Base-by-base conservation (phyloP, 2,329 filamentous ascomycete species). In the Lanzia echinophila region DNA sequence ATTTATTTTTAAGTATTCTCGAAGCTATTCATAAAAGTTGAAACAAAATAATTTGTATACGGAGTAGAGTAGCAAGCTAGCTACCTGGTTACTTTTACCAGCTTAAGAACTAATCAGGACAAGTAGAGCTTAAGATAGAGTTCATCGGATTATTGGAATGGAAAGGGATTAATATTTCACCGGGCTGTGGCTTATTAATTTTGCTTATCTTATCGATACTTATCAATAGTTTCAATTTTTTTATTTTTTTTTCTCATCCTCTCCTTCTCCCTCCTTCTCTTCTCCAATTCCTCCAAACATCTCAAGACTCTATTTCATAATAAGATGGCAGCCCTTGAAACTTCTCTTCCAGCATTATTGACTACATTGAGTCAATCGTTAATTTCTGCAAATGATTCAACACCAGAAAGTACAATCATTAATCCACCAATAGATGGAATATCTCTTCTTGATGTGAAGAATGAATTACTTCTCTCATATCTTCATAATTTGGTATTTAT, bases 391-490 rank as follows among this genome's bases (percentile, higher is more conserved):
- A 76, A 86, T 44, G 82, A 90, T 55, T 83, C 85, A 6, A 78
- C 85, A 0, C 82, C 86, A 0, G 80, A 81, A 47, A 68, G 83
- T 17, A 68, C 77, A n/a, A 70, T 75, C 13, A 79, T 95, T 56
- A 74, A 86, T 47, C 82, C 88, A n/a, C 86, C 88, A 1, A 78
- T 85, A 60, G 84, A 96, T 64, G 92, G 94, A 67, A 94, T 99
- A 55, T 96, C 94, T 0, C 82, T 99, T 1, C 84, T 99, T 65
- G 90, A 97, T 68, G 84, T 89, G 60, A 99, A 99, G 74, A 97
- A 95, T 72, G 94, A 99, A 68, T 79, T 99, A n/a, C 83, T 99
- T 17, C 83, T 99, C 38, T 92, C 92, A 3, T 99, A 99, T 71
- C 78, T 99, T 0, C 92, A 99, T 66, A 95, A 96, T 65, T 82